phyloP scores from a whole-genome alignment of 257 asterid genomes.

The Striga asiatica region DNA sequence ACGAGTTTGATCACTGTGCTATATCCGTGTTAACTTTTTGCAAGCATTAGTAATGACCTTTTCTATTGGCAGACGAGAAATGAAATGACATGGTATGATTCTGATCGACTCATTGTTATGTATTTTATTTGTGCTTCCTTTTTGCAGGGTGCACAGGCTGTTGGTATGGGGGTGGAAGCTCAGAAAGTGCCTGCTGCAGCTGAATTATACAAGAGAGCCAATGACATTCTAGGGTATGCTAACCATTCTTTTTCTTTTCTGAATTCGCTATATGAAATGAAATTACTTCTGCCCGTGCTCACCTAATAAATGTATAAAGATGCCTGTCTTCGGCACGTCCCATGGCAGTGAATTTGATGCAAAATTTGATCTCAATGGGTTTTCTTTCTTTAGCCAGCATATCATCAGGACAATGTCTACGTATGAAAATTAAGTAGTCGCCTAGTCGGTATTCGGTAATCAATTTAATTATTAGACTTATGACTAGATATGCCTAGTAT shows the following conservation, averaged over 20 bases:
- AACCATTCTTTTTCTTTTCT: not conserved
- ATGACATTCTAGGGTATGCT: constrained; percentile 84
- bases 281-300: too few relatives aligned
- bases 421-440: not conserved
- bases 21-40: not conserved
- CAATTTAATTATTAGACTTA: too few relatives aligned
- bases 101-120: not conserved
- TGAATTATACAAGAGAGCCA: constrained; percentile 71
- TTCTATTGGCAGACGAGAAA: not conserved
- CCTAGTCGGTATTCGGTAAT: too few relatives aligned
- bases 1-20: not conserved
- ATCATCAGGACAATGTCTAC: not conserved
- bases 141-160: constrained; percentile 93
- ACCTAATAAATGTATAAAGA: too few relatives aligned
- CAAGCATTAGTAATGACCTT: not conserved
- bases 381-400: not conserved
- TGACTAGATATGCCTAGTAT: too few relatives aligned
- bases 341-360: too few relatives aligned
- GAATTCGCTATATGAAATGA: not conserved
- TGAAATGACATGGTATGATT: not conserved
- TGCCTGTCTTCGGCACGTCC: too few relatives aligned
- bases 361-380: not conserved
- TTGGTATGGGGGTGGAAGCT: constrained; percentile 96
- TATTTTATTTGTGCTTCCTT: constrained; percentile 14
- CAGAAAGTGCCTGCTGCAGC: constrained; percentile 94